Base-by-base conservation (phyloP, 192 early-diverging fungal genomes). In the Spizellomyces sp. region DNA sequence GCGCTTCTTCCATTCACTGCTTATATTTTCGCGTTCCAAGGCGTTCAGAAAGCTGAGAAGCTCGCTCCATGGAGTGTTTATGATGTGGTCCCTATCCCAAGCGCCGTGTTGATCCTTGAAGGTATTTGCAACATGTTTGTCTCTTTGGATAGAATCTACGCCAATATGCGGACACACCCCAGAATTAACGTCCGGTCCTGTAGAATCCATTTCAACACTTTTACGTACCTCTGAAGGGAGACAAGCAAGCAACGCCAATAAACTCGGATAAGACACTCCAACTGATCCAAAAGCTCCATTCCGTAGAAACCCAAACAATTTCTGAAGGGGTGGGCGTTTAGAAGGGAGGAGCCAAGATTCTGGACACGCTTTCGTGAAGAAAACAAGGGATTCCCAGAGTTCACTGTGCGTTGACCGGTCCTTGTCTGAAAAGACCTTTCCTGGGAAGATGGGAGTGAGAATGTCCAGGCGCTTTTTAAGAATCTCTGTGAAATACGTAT, bases 371-470 rank as follows among this genome's bases (percentile, higher is more conserved):
- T 88, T 92, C 2, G 91, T 93, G 22, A 91, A 79, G 9, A 94
- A 67, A 62, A 97, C 76, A 7, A 97, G 72, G 8, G 96, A 81
- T 67, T 96, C 93, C 94, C 95, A 96, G 74, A 98, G 79, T 22
- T 93, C 92, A 6, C 84, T 78, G 64, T 94, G 91, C 19, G 84
- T 89, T 5, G 83, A 78, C 0, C 81, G 63, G 19, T 94, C 92
- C 78, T 85, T 88, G 62, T 98, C 95, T 1, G 70, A 74, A 75
- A 98, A 93, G 42, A 84, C 88, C 46, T 81, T 79, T 8, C 79
- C 72, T 41, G 91, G 83, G 65, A 95, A 89, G 5, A 36, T 36
- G 27, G 27, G 27, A 36, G 3, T 3, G 3, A 36, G 27, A 36
- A 36, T 36, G 27, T 36, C 27, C 27, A 36, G 27, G 1, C 27